Percentiles rank a stretch among this genome's conserved stretches.
Conservation (phyloP, 805 yeast genomes). For the Candida adriatica region DNA sequence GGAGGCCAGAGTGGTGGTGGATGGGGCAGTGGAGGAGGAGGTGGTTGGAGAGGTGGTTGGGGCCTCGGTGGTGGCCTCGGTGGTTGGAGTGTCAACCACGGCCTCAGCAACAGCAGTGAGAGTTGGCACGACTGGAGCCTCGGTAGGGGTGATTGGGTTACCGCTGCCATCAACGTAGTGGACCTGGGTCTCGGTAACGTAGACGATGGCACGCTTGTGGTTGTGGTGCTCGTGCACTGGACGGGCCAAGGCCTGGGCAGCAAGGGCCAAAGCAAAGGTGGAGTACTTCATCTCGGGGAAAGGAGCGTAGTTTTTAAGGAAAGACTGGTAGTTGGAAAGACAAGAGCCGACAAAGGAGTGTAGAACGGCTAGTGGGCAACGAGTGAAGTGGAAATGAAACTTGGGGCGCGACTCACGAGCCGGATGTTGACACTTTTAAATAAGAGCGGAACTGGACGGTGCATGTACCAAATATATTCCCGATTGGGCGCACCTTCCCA, state of each 20-base stretch:
- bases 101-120: conserved; percentile 44
- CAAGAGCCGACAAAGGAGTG: background rate
- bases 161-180: conserved; percentile 32
- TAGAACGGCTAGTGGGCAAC: background rate
- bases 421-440: background rate
- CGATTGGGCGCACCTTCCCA: background rate
- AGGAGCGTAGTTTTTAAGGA: conserved; percentile 2
- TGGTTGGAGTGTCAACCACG: conserved; percentile 21
- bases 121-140: conserved; percentile 35
- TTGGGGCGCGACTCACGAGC: conserved; percentile 1
- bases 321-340: conserved; percentile 9
- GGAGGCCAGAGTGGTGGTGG: conserved; percentile 17
- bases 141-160: conserved; percentile 10
- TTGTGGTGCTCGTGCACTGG: conserved; percentile 33
- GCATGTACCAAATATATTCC: background rate
- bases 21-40: conserved; percentile 19
- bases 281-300: conserved; percentile 16
- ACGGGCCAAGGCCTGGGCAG: conserved; percentile 24
- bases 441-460: background rate
- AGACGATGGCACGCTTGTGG: conserved; percentile 46
- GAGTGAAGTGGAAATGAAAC: conserved; percentile 1
- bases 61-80: conserved; percentile 19
- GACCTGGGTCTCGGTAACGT: conserved; percentile 31
- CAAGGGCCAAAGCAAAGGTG: conserved; percentile 25
- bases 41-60: conserved; percentile 18